A percentile compares a stretch with the other conserved stretches of the same genome.
These are phyloP conservation scores for Penicillium silybi DNA, from an alignment of 495 filamentous ascomycete species.

Conservation along the genomic window DNA sequence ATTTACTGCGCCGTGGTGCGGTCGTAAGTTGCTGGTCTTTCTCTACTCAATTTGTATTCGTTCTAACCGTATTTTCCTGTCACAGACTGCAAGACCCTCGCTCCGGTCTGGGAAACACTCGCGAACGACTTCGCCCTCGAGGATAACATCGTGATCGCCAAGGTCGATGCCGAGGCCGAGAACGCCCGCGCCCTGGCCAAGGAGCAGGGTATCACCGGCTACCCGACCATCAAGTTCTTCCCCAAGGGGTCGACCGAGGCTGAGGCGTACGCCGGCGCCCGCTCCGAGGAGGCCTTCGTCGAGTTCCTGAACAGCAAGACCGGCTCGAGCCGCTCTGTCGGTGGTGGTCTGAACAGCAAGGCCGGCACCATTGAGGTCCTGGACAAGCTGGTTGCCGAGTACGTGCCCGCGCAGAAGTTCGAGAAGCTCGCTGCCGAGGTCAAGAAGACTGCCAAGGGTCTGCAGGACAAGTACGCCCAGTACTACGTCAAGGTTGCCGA, in stretches of 20 bases:
- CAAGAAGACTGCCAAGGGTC: constrained; percentile 60
- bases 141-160: constrained; percentile 75
- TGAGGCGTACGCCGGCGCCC: constrained; percentile 70
- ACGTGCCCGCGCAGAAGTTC: constrained; percentile 50
- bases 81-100: constrained; percentile 92
- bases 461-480: constrained; percentile 80
- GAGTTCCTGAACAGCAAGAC: constrained; percentile 84
- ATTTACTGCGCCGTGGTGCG: constrained; percentile 96
- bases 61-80: constrained; percentile 18
- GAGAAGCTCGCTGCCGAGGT: constrained; percentile 59
- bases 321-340: constrained; percentile 78
- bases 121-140: constrained; percentile 80
- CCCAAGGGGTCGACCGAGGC: constrained; percentile 76
- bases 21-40: constrained; percentile 62
- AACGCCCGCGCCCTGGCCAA: constrained; percentile 73
- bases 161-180: constrained; percentile 88
- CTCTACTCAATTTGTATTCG: background rate
- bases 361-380: constrained; percentile 80
- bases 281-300: constrained; percentile 72
- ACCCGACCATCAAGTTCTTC: constrained; percentile 98
- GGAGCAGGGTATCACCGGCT: constrained; percentile 75
- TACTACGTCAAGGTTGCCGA: constrained; percentile 91
- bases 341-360: constrained; percentile 72
- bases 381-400: constrained; percentile 67
- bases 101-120: constrained; percentile 84